Conservation (phyloP, 768 basidiomycete species). For the Lactarius hatsudake region DNA sequence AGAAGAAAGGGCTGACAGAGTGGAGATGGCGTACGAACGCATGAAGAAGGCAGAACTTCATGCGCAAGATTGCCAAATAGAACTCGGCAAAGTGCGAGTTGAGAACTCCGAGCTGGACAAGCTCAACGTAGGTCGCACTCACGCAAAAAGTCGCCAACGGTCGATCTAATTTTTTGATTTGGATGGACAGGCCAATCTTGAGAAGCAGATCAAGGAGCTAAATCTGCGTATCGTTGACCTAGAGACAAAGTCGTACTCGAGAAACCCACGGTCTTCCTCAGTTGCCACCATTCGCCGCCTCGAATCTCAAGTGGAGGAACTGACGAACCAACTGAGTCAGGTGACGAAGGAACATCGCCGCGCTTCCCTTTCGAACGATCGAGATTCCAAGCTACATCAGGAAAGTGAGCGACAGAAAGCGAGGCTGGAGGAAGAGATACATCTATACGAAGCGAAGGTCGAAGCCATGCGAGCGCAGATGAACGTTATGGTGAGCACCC, state of each 20-base stretch:
- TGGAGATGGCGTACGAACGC: conserved; percentile 65
- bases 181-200: conserved; percentile 61
- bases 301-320: conserved; percentile 72
- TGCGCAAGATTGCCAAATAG: conserved; percentile 71
- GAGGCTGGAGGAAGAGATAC: conserved; percentile 66
- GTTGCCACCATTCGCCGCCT: conserved; percentile 52
- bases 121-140: conserved; percentile 55
- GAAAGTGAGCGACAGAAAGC: conserved; percentile 62
- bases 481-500: conserved; percentile 55
- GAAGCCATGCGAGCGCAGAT: conserved; percentile 53
- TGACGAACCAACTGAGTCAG: conserved; percentile 57
- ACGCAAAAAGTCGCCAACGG: conserved; percentile 2
- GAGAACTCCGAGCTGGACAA: conserved; percentile 81
- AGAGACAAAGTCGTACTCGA: conserved; percentile 69
- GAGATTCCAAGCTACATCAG: conserved; percentile 49
- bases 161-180: conserved; percentile 3
- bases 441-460: conserved; percentile 57
- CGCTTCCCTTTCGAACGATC: conserved; percentile 40
- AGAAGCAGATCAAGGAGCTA: conserved; percentile 83
- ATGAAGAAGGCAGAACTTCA: conserved; percentile 80
- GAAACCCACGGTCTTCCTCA: conserved; percentile 40
- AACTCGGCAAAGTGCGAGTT: conserved; percentile 71
- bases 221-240: conserved; percentile 81
- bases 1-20: conserved; percentile 76
- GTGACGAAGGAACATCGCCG: conserved; percentile 44